These are phyloP conservation scores for Juncus inflexus DNA, from an alignment of 176 grass and related monocot species.

Conservation along the genomic window DNA sequence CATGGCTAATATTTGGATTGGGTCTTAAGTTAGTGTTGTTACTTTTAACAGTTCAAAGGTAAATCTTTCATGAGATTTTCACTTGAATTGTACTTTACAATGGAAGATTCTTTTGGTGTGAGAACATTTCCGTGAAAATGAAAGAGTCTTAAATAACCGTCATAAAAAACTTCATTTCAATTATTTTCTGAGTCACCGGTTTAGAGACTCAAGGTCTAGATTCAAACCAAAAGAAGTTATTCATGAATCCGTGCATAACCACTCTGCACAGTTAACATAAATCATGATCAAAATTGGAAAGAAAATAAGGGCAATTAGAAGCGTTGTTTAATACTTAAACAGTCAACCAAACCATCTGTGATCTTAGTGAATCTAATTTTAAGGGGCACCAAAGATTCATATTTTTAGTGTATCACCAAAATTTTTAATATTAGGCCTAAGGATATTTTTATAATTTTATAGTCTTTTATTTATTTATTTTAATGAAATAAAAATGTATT, in stretches of 20 bases:
- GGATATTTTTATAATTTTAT: no score
- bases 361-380: no score
- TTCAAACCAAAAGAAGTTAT: conserved; percentile 62
- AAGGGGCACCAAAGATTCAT: no score
- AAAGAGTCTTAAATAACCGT: conserved; percentile 66
- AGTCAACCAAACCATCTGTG: no score
- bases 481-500: no score
- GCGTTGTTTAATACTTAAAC: no score
- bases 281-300: conserved; percentile 2
- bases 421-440: no score
- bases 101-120: conserved; percentile 36
- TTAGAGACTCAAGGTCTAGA: conserved; percentile 82
- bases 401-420: no score
- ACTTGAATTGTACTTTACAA: conserved; percentile 36
- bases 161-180: conserved; percentile 48
- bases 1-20: no score
- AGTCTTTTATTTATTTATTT: no score
- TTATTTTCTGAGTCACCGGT: conserved; percentile 88
- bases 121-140: conserved; percentile 94
- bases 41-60: no score
- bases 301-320: background rate
- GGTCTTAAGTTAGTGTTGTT: no score
- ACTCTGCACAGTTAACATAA: conserved; percentile 44
- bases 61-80: conserved; percentile 42
- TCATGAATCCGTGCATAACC: conserved; percentile 69